phyloP scores from a whole-genome alignment of 139 green algal genomes.

The Micractinium conductrix region DNA sequence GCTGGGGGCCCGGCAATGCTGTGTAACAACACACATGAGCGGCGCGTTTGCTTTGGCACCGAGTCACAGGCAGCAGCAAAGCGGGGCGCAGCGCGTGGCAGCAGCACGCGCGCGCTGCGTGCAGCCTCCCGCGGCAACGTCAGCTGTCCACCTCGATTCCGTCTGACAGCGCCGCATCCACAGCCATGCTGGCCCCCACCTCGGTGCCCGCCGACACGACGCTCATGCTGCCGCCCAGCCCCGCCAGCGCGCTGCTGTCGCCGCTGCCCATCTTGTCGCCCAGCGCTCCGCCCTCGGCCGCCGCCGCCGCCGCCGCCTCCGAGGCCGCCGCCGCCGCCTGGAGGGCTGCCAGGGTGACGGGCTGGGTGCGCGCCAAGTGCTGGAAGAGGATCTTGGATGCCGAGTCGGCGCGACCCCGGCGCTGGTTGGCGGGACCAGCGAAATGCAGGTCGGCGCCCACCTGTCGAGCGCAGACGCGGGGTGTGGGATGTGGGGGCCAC shows the following conservation, averaged over 20 bases:
- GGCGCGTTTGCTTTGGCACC: too few relatives aligned
- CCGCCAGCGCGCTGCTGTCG: neutral
- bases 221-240: neutral
- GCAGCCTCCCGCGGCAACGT: too few relatives aligned
- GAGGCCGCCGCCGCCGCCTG: constrained; percentile 21
- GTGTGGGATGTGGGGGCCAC: too few relatives aligned
- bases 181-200: constrained; percentile 1
- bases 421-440: constrained; percentile 62
- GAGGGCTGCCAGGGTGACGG: constrained; percentile 63
- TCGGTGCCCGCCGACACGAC: neutral
- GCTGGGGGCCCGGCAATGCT: too few relatives aligned
- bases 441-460: constrained; percentile 75
- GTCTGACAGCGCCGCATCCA: neutral
- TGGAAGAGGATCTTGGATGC: constrained; percentile 92
- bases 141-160: constrained; percentile 28
- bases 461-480: neutral
- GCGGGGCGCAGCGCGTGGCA: too few relatives aligned
- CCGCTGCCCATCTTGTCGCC: constrained; percentile 14
- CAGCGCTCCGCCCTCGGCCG: neutral
- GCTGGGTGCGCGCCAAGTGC: constrained; percentile 64
- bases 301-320: neutral
- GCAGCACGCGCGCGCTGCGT: neutral
- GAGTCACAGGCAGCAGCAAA: neutral
- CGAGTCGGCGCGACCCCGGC: constrained; percentile 77
- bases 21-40: too few relatives aligned